Evolutionary conservation across 2,329 filamentous ascomycete genomes (phyloP).

Genomic region (Fusarium sp.): DNA sequence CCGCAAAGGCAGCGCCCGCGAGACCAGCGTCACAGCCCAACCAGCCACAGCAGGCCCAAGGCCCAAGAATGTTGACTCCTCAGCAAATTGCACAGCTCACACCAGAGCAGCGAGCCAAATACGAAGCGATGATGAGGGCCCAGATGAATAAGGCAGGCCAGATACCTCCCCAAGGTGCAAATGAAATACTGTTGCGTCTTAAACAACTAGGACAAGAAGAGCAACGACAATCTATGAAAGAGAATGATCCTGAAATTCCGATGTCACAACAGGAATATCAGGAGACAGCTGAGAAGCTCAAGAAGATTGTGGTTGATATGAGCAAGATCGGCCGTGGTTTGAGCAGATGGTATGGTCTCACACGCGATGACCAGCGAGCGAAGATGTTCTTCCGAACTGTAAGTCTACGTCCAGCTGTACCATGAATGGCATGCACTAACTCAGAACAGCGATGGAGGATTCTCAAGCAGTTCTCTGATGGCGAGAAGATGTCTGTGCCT

Average conservation of each 20-base stretch:
- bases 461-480: conserved; percentile 62
- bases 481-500: conserved; percentile 55
- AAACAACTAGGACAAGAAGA: conserved; percentile 53
- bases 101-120: conserved; percentile 57
- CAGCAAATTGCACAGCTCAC: conserved; percentile 52
- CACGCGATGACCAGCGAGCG: conserved; percentile 59
- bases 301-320: conserved; percentile 54
- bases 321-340: conserved; percentile 56
- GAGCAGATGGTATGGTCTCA: conserved; percentile 58
- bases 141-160: conserved; percentile 41
- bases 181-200: conserved; percentile 46
- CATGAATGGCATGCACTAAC: conserved; percentile 45
- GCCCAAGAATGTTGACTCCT: conserved; percentile 41
- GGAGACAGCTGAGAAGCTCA: conserved; percentile 57
- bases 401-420: conserved; percentile 42
- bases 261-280: conserved; percentile 57
- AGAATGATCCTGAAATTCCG: conserved; percentile 55
- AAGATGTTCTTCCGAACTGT: conserved; percentile 64
- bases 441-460: conserved; percentile 60
- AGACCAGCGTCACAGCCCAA: conserved; percentile 41
- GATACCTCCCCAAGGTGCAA: conserved; percentile 23
- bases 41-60: conserved; percentile 26
- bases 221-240: conserved; percentile 49
- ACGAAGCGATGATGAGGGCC: conserved; percentile 51
- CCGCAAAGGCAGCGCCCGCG: conserved; percentile 30